Percentiles rank a stretch among this genome's conserved stretches.
phyloP scores from a whole-genome alignment of 2,329 filamentous ascomycete species.

The Apiospora kogelbergensis region DNA sequence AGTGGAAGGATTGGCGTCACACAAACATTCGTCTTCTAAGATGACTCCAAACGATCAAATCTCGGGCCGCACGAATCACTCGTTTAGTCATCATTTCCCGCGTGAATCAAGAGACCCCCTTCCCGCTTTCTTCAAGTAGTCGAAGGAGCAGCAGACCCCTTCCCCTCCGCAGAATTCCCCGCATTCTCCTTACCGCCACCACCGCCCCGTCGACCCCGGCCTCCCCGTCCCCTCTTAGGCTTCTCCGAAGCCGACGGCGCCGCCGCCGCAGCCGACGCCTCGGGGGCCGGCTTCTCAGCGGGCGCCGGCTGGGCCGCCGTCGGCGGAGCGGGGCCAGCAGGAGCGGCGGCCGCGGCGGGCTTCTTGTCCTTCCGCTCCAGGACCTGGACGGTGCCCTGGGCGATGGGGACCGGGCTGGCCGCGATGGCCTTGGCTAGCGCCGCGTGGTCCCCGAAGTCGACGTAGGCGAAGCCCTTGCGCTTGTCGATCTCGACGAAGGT shows the following conservation, averaged over 20 bases:
- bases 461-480: constrained; percentile 91
- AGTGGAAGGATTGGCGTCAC: no score
- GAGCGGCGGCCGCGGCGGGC: constrained; percentile 16
- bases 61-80: not conserved
- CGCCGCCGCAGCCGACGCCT: constrained; percentile 21
- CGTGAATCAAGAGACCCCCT: not conserved
- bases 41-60: not conserved
- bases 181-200: constrained; percentile 9
- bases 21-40: no score
- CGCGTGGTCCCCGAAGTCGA: constrained; percentile 77
- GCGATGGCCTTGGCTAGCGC: constrained; percentile 75
- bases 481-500: constrained; percentile 88
- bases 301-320: not conserved
- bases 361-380: constrained; percentile 72
- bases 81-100: not conserved
- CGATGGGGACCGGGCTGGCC: constrained; percentile 79
- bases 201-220: constrained; percentile 29
- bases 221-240: constrained; percentile 30
- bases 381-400: constrained; percentile 83
- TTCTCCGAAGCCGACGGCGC: constrained; percentile 23
- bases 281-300: constrained; percentile 13
- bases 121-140: not conserved
- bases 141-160: not conserved
- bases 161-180: not conserved
- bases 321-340: not conserved